Conservation (phyloP, 2,329 filamentous ascomycete species). For the Cryphonectria nitschkei region DNA sequence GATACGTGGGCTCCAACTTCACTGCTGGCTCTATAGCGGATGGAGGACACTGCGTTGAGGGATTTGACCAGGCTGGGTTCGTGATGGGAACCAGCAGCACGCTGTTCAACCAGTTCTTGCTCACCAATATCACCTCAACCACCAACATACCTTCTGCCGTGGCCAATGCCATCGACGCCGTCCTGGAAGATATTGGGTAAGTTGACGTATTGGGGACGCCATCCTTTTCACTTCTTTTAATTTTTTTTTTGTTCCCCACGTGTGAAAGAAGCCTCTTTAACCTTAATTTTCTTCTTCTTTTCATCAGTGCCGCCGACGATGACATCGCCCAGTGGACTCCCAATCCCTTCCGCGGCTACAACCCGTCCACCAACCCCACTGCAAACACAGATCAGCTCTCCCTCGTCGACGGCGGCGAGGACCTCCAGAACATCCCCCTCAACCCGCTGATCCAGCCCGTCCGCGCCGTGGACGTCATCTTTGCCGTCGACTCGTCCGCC, state of each 20-base stretch:
- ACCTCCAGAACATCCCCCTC: constrained; percentile 55
- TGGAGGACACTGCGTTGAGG: constrained; percentile 67
- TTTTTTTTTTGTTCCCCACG: too few relatives aligned
- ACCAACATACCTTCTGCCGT: constrained; percentile 53
- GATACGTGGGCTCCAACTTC: constrained; percentile 64
- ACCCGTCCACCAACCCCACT: constrained; percentile 44
- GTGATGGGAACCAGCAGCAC: constrained; percentile 86
- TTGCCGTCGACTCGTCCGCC: constrained; percentile 67
- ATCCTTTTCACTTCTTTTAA: not conserved
- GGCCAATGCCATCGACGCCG: constrained; percentile 50
- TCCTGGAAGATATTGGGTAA: constrained; percentile 57
- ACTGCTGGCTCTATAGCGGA: constrained; percentile 56
- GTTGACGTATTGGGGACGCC: not conserved
- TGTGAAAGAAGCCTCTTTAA: not conserved
- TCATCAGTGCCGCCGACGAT: constrained; percentile 47
- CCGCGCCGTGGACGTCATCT: constrained; percentile 63
- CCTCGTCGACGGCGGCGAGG: constrained; percentile 55
- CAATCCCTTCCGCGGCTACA: constrained; percentile 64
- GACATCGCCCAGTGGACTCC: constrained; percentile 57
- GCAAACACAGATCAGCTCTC: constrained; percentile 43
- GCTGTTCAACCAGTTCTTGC: constrained; percentile 79
- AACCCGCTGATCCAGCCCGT: constrained; percentile 54
- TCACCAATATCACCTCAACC: constrained; percentile 59
- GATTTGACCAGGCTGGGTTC: constrained; percentile 82
- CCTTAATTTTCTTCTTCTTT: not conserved